Evolutionary conservation across 2,329 filamentous ascomycete species (phyloP).

Genomic region (Ophiocordyceps australis): DNA sequence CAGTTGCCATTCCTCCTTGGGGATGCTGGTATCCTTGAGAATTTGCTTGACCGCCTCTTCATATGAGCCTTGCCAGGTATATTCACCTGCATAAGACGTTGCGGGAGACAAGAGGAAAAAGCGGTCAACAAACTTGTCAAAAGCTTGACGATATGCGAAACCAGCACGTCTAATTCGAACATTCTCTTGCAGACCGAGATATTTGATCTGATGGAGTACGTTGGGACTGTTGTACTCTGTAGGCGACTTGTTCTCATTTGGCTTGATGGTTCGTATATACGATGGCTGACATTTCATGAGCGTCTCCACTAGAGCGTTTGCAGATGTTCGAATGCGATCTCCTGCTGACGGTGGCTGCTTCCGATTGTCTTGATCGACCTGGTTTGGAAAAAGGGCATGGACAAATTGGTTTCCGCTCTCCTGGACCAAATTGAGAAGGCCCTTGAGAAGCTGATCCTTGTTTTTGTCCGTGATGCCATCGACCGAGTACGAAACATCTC

Average conservation of each 20-base stretch:
- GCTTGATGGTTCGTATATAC: slow-evolving; percentile 98
- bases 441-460: slow-evolving; percentile 93
- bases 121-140: slow-evolving; percentile 94
- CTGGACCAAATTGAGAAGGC: slow-evolving; percentile 72
- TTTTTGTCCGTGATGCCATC: slow-evolving; percentile 99
- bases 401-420: slow-evolving; percentile 74
- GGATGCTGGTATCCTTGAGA: slow-evolving; percentile 89
- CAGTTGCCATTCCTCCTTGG: slow-evolving; percentile 90
- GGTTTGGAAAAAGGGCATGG: slow-evolving; percentile 74
- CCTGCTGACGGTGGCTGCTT: slow-evolving; percentile 86
- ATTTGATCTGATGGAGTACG: slow-evolving; percentile 96
- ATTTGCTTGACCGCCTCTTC: slow-evolving; percentile 83
- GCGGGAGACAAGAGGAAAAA: slow-evolving; percentile 92
- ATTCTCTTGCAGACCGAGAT: slow-evolving; percentile 97
- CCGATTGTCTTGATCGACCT: slow-evolving; percentile 91
- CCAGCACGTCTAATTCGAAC: slow-evolving; percentile 91
- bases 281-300: slow-evolving; percentile 95
- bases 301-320: slow-evolving; percentile 86
- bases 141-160: slow-evolving; percentile 92
- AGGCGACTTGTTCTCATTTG: slow-evolving; percentile 95
- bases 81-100: slow-evolving; percentile 91
- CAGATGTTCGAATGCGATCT: slow-evolving; percentile 88
- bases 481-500: slow-evolving; percentile 86
- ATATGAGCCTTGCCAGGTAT: slow-evolving; percentile 82
- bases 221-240: slow-evolving; percentile 84